These are phyloP conservation scores for Xerocomus brunneocitrinus DNA, from an alignment of 768 basidiomycete species.

Conservation along the genomic window DNA sequence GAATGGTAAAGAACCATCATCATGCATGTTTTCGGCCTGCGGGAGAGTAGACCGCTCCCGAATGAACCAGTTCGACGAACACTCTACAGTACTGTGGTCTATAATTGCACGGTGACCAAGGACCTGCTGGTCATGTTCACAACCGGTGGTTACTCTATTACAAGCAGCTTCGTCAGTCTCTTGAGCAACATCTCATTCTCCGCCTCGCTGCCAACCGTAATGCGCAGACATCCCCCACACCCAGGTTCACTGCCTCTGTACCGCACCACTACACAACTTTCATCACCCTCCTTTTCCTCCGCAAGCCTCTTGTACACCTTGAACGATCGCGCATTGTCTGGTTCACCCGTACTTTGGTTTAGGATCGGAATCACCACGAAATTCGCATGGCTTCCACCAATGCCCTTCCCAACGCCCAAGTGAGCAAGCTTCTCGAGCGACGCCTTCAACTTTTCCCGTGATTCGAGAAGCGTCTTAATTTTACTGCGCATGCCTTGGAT, in stretches of 20 bases:
- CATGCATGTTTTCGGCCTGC: too few relatives aligned
- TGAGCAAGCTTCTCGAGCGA: slow-evolving; percentile 44
- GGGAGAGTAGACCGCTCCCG: too few relatives aligned
- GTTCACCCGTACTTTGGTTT: slow-evolving; percentile 32
- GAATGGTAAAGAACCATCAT: too few relatives aligned
- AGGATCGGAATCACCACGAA: slow-evolving; percentile 83
- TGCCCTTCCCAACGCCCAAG: slow-evolving; percentile 57
- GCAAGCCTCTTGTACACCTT: slow-evolving; percentile 78
- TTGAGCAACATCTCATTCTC: slow-evolving; percentile 66
- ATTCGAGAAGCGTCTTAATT: slow-evolving; percentile 50
- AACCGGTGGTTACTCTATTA: neutral
- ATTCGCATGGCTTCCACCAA: slow-evolving; percentile 88
- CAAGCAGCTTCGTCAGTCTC: slow-evolving; percentile 49
- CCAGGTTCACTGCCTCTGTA: slow-evolving; percentile 85
- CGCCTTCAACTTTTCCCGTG: slow-evolving; percentile 52
- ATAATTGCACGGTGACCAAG: too few relatives aligned
- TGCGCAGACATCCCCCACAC: slow-evolving; percentile 45
- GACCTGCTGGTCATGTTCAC: too few relatives aligned
- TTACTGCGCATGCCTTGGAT: slow-evolving; percentile 63
- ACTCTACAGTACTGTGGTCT: too few relatives aligned
- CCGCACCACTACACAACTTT: slow-evolving; percentile 83
- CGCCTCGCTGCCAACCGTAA: slow-evolving; percentile 67
- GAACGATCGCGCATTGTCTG: slow-evolving; percentile 59
- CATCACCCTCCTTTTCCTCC: slow-evolving; percentile 76
- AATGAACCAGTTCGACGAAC: too few relatives aligned